A percentile compares a stretch with the other conserved stretches of the same genome.
Evolutionary conservation across 108 stramenopile species (phyloP).

Genomic region (Cylindrotheca closterium): DNA sequence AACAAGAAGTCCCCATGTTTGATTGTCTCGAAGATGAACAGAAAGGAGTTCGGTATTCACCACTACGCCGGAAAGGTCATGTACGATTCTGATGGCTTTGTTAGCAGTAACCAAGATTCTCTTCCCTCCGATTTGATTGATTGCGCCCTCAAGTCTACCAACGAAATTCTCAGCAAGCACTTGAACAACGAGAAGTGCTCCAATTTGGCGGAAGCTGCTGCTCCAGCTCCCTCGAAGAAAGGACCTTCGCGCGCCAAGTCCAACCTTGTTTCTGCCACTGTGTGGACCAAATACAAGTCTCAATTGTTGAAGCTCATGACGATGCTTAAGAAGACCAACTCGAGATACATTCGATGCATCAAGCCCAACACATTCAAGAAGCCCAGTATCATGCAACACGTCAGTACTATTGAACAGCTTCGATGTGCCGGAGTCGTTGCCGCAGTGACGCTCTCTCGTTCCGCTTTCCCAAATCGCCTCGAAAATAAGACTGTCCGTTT

Average conservation of each 20-base stretch:
- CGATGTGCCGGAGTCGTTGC: slow-evolving; percentile 97
- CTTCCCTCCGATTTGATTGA: slow-evolving; percentile 74
- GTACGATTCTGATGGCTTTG: slow-evolving; percentile 85
- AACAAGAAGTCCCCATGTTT: slow-evolving; percentile 63
- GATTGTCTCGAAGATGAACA: slow-evolving; percentile 44
- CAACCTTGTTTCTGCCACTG: slow-evolving; percentile 59
- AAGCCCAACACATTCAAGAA: slow-evolving; percentile 82
- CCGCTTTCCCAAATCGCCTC: slow-evolving; percentile 94
- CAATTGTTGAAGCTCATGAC: slow-evolving; percentile 74
- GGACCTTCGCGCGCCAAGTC: slow-evolving; percentile 52
- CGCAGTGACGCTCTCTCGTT: slow-evolving; percentile 90
- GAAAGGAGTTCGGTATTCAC: slow-evolving; percentile 83
- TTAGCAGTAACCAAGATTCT: slow-evolving; percentile 88
- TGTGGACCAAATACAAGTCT: slow-evolving; percentile 79
- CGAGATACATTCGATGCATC: slow-evolving; percentile 90
- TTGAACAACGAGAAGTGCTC: slow-evolving; percentile 35
- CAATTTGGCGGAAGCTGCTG: slow-evolving; percentile 18
- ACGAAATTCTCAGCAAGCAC: slow-evolving; percentile 56
- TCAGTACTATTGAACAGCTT: slow-evolving; percentile 89
- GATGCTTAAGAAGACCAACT: slow-evolving; percentile 65
- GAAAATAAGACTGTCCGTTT: slow-evolving; percentile 82
- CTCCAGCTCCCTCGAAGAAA: slow-evolving; percentile 14
- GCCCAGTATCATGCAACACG: slow-evolving; percentile 78
- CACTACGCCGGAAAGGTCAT: slow-evolving; percentile 95
- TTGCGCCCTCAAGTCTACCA: slow-evolving; percentile 57